Base-by-base conservation (phyloP, 2,329 filamentous ascomycete species). In the Penicillium fuscoglaucum region DNA sequence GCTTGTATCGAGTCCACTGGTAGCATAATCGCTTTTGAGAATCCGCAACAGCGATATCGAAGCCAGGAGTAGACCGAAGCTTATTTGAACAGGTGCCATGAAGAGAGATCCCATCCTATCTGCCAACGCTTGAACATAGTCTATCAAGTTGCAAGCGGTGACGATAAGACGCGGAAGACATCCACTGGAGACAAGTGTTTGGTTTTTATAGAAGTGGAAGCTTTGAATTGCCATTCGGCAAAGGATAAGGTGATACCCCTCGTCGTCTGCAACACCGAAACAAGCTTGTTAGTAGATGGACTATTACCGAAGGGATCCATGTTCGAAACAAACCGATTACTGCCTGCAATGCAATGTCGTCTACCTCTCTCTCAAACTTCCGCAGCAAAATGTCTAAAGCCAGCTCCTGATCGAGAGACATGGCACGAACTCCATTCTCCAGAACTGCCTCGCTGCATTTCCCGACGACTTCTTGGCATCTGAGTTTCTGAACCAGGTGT, bases 371-470 rank as follows among this genome's bases (percentile, higher is more conserved):
- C 48, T 78, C 74, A 49, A 72, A 78, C 6, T 68, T 66, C 19
- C 70, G 69, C 19, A 79, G 61, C 15, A 78, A 46, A 28, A 73
- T 69, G 43, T 76, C 72, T 33, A 79, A 63, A 6, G 70, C 65
- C 8, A 70, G 69, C 52, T 79, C 76, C 49, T 77, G 75, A 8
- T 78, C 74, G 0, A 64, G 17, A 0, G 71, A 69, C 68, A 78
- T 73, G n/a, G 62, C 64, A 6, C 74, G 71, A 8, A 79, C 60
- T 2, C 76, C 76, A 58, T 75, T 75, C 52, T 76, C 71, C 15
- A 72, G 60, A 2, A 75, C 68, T 0, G 72, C 72, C 2, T 70
- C 68, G 19, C 72, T 72, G 57, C 75, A 77, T 57, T 70, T 69
- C 1, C 72, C 67, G 45, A 76, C 63, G 17, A 75, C 61, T 26